Conservation (phyloP, 768 basidiomycete genomes). For the Mycena galopus region DNA sequence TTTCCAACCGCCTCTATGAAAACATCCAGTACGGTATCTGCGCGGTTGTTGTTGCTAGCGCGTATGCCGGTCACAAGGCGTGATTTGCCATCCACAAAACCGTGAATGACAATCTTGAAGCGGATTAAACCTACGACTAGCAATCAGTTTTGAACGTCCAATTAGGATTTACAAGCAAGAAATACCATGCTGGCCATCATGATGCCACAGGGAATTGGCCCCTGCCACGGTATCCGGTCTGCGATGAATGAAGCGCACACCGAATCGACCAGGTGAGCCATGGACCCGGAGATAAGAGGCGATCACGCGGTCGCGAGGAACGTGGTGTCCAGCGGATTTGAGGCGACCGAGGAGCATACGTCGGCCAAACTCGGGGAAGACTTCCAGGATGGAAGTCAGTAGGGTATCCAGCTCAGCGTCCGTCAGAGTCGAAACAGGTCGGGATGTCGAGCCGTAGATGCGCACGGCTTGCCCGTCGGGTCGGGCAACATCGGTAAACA, state of each 20-base stretch:
- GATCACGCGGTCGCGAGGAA: neutral
- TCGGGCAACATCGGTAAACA: neutral
- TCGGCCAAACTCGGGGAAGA: neutral
- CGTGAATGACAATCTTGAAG: neutral
- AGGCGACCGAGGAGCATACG: neutral
- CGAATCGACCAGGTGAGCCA: neutral
- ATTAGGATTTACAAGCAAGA: neutral
- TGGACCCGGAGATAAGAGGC: neutral
- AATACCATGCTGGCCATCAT: neutral
- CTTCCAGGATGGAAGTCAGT: neutral
- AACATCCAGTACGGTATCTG: neutral
- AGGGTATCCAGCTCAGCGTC: neutral
- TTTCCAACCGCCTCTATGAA: neutral
- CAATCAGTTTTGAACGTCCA: neutral
- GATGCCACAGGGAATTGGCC: neutral
- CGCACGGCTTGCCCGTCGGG: neutral
- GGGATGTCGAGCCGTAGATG: neutral
- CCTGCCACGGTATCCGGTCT: neutral
- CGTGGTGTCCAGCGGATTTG: neutral
- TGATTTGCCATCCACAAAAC: neutral
- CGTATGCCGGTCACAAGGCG: neutral
- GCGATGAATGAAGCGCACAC: neutral
- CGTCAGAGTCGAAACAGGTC: neutral
- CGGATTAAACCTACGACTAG: neutral
- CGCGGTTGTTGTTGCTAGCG: neutral